phyloP scores from a whole-genome alignment of 345 rosid species.

The Durio zibethinus region DNA sequence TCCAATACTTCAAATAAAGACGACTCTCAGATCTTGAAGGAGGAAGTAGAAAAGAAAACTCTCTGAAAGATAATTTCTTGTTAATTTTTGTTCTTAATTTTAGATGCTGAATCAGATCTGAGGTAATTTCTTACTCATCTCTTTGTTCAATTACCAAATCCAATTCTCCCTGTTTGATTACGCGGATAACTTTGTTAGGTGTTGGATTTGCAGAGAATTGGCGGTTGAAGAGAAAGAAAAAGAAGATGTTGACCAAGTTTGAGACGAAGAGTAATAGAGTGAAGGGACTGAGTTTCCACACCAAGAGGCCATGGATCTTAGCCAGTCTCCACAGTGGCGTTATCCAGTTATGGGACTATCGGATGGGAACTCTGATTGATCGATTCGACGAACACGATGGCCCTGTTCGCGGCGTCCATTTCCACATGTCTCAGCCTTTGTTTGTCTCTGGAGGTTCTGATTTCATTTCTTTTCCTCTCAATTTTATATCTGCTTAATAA shows the following conservation, averaged over 20 bases:
- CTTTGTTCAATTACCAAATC: not conserved
- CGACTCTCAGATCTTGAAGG: not conserved
- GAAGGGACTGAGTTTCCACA: slow-evolving; percentile 94
- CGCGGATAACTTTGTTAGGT: not conserved
- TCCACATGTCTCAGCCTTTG: slow-evolving; percentile 85
- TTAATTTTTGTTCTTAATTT: not conserved
- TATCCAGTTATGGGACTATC: slow-evolving; percentile 99
- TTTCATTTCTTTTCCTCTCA: not conserved
- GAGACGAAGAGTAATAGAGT: slow-evolving; percentile 99
- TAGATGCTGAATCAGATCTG: slow-evolving; percentile 40
- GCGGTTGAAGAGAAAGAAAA: slow-evolving; percentile 14
- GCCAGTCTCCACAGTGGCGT: slow-evolving; percentile 99
- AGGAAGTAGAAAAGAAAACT: not conserved
- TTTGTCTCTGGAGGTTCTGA: slow-evolving; percentile 87
- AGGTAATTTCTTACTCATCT: slow-evolving; percentile 38
- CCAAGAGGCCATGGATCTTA: slow-evolving; percentile 96
- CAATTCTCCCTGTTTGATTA: not conserved
- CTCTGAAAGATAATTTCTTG: not conserved
- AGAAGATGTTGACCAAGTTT: slow-evolving; percentile 84
- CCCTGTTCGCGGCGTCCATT: slow-evolving; percentile 98
- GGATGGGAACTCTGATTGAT: slow-evolving; percentile 94
- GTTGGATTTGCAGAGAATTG: slow-evolving; percentile 29
- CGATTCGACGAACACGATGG: slow-evolving; percentile 98
- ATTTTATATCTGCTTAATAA: not conserved
- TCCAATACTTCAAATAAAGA: not conserved